Evolutionary conservation across 2,329 filamentous ascomycete species (phyloP).

Genomic region (Arthrobotrys megalospora): DNA sequence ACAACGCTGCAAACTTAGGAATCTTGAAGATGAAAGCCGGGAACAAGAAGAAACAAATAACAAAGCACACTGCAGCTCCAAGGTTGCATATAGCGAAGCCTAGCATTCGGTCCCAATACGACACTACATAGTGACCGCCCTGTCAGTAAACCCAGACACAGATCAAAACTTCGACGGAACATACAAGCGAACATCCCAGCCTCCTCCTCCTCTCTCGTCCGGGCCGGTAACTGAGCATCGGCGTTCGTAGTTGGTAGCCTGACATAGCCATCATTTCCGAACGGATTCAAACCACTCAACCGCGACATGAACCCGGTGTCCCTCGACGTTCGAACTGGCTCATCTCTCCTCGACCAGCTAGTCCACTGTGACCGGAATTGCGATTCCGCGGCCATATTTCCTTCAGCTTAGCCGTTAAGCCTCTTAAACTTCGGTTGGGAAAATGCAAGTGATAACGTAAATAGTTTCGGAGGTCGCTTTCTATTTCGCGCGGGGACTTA

Average conservation of each 20-base stretch:
- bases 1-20: conserved; percentile 97
- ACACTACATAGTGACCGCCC: conserved; percentile 75
- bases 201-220: conserved; percentile 89
- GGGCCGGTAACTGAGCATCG: conserved; percentile 83
- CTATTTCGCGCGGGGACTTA: conserved; percentile 28
- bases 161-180: conserved; percentile 68
- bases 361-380: conserved; percentile 78
- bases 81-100: conserved; percentile 93
- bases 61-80: conserved; percentile 90
- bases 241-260: conserved; percentile 86
- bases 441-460: conserved; percentile 8
- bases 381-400: conserved; percentile 83
- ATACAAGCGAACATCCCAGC: conserved; percentile 96
- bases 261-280: conserved; percentile 87
- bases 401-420: conserved; percentile 47
- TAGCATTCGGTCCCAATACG: conserved; percentile 94
- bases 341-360: conserved; percentile 90
- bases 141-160: conserved; percentile 64
- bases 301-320: conserved; percentile 79
- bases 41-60: conserved; percentile 91
- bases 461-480: conserved; percentile 45
- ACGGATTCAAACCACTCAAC: conserved; percentile 88
- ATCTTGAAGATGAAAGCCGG: conserved; percentile 84
- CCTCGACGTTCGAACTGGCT: conserved; percentile 80
- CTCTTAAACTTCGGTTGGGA: conserved; percentile 33